phyloP scores from a whole-genome alignment of 148 eudicot genomes.

The Rhododendron williamsianum region DNA sequence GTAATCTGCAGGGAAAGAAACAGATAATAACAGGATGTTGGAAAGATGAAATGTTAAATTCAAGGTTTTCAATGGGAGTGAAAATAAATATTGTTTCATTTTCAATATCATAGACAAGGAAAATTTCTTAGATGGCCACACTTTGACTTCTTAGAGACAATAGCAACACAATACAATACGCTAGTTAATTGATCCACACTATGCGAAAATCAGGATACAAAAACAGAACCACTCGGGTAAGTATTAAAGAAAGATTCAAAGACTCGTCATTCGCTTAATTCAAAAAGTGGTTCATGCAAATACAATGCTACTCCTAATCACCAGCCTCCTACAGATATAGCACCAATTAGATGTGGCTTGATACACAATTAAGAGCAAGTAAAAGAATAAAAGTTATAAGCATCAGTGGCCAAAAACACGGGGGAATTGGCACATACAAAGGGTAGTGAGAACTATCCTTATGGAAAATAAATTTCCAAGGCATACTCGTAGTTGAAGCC shows the following conservation, averaged over 20 bases:
- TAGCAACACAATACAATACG: not conserved
- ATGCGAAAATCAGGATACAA: not conserved
- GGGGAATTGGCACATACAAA: not conserved
- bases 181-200: not conserved
- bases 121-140: not conserved
- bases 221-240: not conserved
- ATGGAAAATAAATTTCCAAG: not conserved
- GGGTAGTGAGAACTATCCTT: not conserved
- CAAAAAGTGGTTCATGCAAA: not conserved
- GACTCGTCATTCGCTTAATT: not conserved
- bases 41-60: not conserved
- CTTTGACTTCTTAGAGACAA: not conserved
- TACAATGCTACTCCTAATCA: not conserved
- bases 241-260: not conserved
- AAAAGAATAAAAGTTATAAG: not conserved
- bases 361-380: not conserved
- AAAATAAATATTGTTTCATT: not conserved
- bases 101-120: not conserved
- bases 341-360: not conserved
- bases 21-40: not conserved
- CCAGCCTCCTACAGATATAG: not conserved
- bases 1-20: constrained; percentile 30
- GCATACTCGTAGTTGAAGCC: not conserved
- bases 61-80: not conserved
- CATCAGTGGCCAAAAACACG: not conserved